phyloP scores from a whole-genome alignment of 2,329 filamentous ascomycete species.

The Alternaria sp. region DNA sequence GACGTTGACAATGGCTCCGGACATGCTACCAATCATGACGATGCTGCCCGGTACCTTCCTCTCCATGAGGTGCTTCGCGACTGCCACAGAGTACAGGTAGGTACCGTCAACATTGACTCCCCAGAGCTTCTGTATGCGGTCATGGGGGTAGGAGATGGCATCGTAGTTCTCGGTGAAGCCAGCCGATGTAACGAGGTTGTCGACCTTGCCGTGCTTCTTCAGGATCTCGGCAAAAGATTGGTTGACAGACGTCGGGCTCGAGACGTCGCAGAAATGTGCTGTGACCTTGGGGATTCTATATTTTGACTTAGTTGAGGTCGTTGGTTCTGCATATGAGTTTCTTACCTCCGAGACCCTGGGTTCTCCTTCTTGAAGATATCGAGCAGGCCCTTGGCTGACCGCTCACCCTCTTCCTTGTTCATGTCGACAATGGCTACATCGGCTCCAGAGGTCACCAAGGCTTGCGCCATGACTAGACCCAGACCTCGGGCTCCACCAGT shows the following conservation, averaged over 20 bases:
- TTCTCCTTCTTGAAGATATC: conserved; percentile 80
- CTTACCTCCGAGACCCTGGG: conserved; percentile 71
- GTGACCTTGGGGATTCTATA: conserved; percentile 78
- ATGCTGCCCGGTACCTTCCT: conserved; percentile 81
- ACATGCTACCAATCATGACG: conserved; percentile 96
- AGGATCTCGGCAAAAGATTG: conserved; percentile 74
- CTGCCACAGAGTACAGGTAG: conserved; percentile 82
- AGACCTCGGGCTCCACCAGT: conserved; percentile 90
- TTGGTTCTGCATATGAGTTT: neutral
- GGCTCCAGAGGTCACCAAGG: conserved; percentile 84
- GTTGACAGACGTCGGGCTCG: conserved; percentile 79
- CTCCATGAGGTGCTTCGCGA: conserved; percentile 88
- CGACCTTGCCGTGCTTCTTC: conserved; percentile 77
- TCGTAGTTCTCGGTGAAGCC: conserved; percentile 97
- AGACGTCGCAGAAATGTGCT: conserved; percentile 88
- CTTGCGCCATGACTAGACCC: conserved; percentile 91
- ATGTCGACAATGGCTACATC: conserved; percentile 92
- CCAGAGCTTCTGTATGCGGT: conserved; percentile 93
- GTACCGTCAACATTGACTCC: conserved; percentile 92
- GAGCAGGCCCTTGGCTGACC: conserved; percentile 75
- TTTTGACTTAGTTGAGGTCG: conserved; percentile 2
- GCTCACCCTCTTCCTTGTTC: conserved; percentile 86
- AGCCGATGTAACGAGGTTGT: conserved; percentile 92
- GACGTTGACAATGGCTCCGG: conserved; percentile 89
- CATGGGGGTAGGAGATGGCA: conserved; percentile 86